These are phyloP conservation scores for Eutrema yunnanense DNA, from an alignment of 345 rosid genomes.

Conservation along the genomic window DNA sequence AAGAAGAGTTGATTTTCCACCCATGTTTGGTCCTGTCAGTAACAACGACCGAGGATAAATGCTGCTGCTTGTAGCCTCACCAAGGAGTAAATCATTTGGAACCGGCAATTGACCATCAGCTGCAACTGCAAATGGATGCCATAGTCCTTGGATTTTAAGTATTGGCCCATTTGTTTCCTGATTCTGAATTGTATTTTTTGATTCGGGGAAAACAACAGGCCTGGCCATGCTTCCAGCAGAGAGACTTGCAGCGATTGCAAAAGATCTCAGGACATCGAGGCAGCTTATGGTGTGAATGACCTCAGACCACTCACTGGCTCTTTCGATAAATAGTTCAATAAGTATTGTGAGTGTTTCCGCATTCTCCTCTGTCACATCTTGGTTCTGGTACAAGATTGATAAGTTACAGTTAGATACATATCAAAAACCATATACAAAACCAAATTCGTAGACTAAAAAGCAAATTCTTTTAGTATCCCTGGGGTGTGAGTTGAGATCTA, in stretches of 20 bases:
- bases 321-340: constrained; percentile 72
- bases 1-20: constrained; percentile 94
- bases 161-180: constrained; percentile 46
- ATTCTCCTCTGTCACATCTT: constrained; percentile 59
- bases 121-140: constrained; percentile 90
- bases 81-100: constrained; percentile 75
- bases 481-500: background rate
- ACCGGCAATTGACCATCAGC: constrained; percentile 64
- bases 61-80: constrained; percentile 48
- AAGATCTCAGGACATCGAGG: constrained; percentile 73
- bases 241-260: constrained; percentile 54
- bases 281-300: constrained; percentile 66
- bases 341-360: constrained; percentile 74
- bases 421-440: constrained; percentile 14
- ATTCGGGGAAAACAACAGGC: constrained; percentile 54
- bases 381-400: constrained; percentile 48
- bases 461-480: background rate
- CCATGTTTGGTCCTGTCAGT: constrained; percentile 97
- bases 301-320: constrained; percentile 72
- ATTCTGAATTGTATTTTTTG: constrained; percentile 29
- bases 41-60: constrained; percentile 51
- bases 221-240: constrained; percentile 61
- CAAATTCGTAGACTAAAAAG: background rate
- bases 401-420: constrained; percentile 4
- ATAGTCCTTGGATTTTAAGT: constrained; percentile 66